Evolutionary conservation across 2,329 filamentous ascomycete species (phyloP).

Genomic region (Exophiala calicioides): DNA sequence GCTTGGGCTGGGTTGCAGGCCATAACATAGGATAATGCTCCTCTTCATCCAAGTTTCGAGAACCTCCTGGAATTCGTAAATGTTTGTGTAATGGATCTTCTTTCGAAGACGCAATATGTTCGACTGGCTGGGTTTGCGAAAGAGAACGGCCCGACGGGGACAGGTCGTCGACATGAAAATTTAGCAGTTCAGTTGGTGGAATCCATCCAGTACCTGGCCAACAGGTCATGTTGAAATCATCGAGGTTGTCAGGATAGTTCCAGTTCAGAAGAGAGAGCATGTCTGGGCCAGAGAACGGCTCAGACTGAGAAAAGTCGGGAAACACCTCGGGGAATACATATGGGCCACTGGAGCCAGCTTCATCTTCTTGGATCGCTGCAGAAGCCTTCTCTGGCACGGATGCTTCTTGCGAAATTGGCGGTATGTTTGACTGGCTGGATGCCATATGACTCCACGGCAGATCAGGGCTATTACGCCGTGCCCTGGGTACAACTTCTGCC

Average conservation of each 20-base stretch:
- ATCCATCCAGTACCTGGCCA: conserved; percentile 1
- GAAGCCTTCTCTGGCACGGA: background rate
- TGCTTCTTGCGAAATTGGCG: background rate
- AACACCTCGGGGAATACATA: conserved; percentile 3
- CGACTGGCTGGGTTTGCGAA: conserved; percentile 2
- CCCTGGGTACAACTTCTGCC: background rate
- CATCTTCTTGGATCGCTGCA: conserved; percentile 2
- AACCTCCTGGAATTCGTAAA: conserved; percentile 6
- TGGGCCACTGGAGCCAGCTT: background rate
- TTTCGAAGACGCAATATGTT: conserved; percentile 1
- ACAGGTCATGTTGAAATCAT: conserved; percentile 4
- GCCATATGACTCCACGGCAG: background rate
- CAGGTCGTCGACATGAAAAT: background rate
- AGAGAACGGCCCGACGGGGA: background rate
- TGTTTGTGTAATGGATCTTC: conserved; percentile 4
- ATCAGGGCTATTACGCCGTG: background rate
- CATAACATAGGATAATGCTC: conserved; percentile 11
- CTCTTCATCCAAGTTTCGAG: conserved; percentile 4
- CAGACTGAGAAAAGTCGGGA: conserved; percentile 3
- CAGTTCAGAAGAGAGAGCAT: conserved; percentile 10
- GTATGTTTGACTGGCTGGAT: background rate
- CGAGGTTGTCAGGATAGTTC: conserved; percentile 2
- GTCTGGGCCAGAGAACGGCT: conserved; percentile 5
- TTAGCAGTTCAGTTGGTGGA: background rate
- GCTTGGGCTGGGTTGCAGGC: background rate